Conservation (phyloP, 2,329 filamentous ascomycete genomes). For the Seiridium cupressi region DNA sequence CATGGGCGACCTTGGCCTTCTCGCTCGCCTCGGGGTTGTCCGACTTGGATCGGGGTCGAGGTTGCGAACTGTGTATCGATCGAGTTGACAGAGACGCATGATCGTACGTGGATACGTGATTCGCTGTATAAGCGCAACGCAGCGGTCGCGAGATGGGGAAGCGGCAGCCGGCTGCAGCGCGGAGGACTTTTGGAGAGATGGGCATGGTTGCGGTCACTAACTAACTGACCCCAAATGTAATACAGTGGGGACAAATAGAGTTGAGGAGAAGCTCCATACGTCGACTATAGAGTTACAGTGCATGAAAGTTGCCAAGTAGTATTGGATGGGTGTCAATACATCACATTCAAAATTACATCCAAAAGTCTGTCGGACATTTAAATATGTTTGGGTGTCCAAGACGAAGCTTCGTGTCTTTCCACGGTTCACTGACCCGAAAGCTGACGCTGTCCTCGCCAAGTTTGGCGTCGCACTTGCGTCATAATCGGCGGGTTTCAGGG, state of each 20-base stretch:
- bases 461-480: not conserved
- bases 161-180: not conserved
- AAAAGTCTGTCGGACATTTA: too few species aligned
- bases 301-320: too few species aligned
- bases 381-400: too few species aligned
- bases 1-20: not conserved
- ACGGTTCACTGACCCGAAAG: not conserved
- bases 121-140: not conserved
- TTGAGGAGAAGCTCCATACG: too few species aligned
- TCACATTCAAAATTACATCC: too few species aligned
- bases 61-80: not conserved
- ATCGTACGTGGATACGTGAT: not conserved
- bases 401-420: too few species aligned
- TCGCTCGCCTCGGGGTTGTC: not conserved
- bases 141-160: not conserved
- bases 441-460: not conserved
- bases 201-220: not conserved
- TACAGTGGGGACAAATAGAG: too few species aligned
- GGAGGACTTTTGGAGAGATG: not conserved
- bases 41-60: not conserved
- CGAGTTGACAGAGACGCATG: not conserved
- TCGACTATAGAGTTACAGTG: too few species aligned
- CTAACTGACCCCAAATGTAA: too few species aligned
- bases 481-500: not conserved
- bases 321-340: too few species aligned